Conservation (phyloP, 768 basidiomycete genomes). For the Russula abietina region DNA sequence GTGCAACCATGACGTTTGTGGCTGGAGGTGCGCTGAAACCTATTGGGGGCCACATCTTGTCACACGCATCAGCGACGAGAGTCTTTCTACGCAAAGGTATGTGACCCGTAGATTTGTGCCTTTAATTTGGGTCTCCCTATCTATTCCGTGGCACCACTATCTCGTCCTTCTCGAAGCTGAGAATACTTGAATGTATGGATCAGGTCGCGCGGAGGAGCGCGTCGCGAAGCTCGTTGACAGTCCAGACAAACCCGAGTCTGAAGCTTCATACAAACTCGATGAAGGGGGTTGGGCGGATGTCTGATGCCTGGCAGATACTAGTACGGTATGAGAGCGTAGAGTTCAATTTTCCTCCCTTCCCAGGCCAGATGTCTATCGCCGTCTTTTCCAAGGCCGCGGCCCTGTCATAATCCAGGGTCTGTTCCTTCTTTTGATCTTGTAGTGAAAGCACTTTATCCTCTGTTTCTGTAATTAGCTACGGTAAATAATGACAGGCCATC, state of each 20-base stretch:
- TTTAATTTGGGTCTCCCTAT: background rate
- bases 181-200: background rate
- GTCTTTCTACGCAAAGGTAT: slow-evolving; percentile 84
- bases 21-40: slow-evolving; percentile 90
- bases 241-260: slow-evolving; percentile 83
- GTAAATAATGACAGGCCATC: no score
- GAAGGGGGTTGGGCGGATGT: slow-evolving; percentile 89
- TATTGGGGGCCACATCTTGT: slow-evolving; percentile 84
- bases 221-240: slow-evolving; percentile 88
- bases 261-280: slow-evolving; percentile 86
- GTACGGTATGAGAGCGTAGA: background rate
- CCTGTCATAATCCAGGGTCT: background rate
- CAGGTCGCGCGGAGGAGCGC: slow-evolving; percentile 85
- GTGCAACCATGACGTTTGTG: slow-evolving; percentile 92
- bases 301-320: slow-evolving; percentile 35
- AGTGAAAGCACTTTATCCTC: background rate
- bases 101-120: background rate
- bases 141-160: background rate
- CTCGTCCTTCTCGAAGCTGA: background rate
- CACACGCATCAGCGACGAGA: slow-evolving; percentile 81
- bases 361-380: background rate
- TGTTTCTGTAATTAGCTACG: no score
- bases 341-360: background rate
- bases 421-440: background rate
- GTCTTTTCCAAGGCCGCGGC: background rate